Base-by-base conservation (phyloP, 495 filamentous ascomycete species). In the Clohesyomyces aquaticus region DNA sequence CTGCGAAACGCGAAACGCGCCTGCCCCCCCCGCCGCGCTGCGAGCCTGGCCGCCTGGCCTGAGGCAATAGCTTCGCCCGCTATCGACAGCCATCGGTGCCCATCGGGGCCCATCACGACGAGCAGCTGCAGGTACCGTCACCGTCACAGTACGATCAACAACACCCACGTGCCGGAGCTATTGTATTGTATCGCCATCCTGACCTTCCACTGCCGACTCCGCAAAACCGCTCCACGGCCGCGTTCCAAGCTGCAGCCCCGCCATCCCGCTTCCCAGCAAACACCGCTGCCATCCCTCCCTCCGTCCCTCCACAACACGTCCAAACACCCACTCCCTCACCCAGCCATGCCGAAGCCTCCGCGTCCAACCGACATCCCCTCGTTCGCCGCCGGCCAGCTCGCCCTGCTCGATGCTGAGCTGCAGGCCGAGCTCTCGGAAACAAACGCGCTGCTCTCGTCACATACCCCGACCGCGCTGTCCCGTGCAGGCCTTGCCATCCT, bases 401-500 rank as follows among this genome's bases (percentile, higher is more conserved):
- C 81, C 27, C 88, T 98, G 59, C 87, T 98, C 43, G 77, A 83
- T 50, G 75, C 79, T 32, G 95, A 98, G 75, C 89, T 91, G 56
- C 80, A 84, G 71, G 86, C 89, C 71, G 95, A 94, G 73, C 83
- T 92, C 47, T 78, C 83, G 27, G 87, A 87, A 72, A 91, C 90
- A 43, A 78, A 88, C 53, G 74, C 82, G 14, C 87, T 96, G 52
- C 81, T 93, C 54, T 83, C 86, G 26, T 80, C 81, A 22, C 81
- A 87, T 52, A 87, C 90, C 16, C 90, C 94, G 16, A 76, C 83
- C 0, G 80, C 85, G 0, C 86, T 98, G 22, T 85, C 92, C 74
- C 87, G 90, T 53, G 91, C 92, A 2, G 94, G 94, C 41, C 82
- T 96, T 66, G 94, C 95, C 1, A 78, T 98, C 29, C 88, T 88